Conservation (phyloP, 2,329 filamentous ascomycete genomes). For the Macrophomina pseudophaseolina region DNA sequence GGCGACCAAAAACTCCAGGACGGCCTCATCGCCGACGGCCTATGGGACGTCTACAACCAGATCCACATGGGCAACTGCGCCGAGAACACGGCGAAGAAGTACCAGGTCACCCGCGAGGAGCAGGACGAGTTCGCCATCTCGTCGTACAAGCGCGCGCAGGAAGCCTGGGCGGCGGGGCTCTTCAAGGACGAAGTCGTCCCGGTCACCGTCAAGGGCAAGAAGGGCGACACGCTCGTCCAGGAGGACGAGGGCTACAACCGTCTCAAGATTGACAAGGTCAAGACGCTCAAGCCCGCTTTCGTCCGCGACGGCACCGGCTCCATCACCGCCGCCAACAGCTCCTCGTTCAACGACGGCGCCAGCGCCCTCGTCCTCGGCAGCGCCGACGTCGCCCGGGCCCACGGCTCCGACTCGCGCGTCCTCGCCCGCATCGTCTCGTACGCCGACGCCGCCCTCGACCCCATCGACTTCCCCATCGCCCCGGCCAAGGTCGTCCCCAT, state of each 20-base stretch:
- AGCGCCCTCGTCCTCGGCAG: slow-evolving; percentile 86
- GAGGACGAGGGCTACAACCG: slow-evolving; percentile 90
- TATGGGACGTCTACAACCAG: slow-evolving; percentile 96
- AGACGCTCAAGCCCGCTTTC: slow-evolving; percentile 89
- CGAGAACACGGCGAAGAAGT: slow-evolving; percentile 90
- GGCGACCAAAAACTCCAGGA: slow-evolving; percentile 89
- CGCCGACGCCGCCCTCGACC: slow-evolving; percentile 87
- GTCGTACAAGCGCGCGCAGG: slow-evolving; percentile 87
- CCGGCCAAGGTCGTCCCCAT: slow-evolving; percentile 91
- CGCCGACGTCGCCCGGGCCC: slow-evolving; percentile 79
- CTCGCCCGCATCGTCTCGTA: slow-evolving; percentile 85
- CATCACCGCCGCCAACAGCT: slow-evolving; percentile 93
- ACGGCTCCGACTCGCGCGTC: slow-evolving; percentile 76
- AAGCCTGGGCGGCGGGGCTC: slow-evolving; percentile 79
- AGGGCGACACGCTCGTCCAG: slow-evolving; percentile 76
- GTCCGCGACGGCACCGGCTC: slow-evolving; percentile 86
- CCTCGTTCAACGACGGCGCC: slow-evolving; percentile 92
- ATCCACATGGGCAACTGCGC: slow-evolving; percentile 99
- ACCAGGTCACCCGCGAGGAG: slow-evolving; percentile 77
- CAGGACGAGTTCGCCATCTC: slow-evolving; percentile 91
- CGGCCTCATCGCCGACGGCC: slow-evolving; percentile 88
- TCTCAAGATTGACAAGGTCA: slow-evolving; percentile 83
- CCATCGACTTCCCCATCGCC: slow-evolving; percentile 93
- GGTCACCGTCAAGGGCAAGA: slow-evolving; percentile 82
- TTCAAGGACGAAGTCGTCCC: slow-evolving; percentile 91